These are phyloP conservation scores for Xylariomycetidae sp. DNA, from an alignment of 2,329 filamentous ascomycete species.

Conservation along the genomic window DNA sequence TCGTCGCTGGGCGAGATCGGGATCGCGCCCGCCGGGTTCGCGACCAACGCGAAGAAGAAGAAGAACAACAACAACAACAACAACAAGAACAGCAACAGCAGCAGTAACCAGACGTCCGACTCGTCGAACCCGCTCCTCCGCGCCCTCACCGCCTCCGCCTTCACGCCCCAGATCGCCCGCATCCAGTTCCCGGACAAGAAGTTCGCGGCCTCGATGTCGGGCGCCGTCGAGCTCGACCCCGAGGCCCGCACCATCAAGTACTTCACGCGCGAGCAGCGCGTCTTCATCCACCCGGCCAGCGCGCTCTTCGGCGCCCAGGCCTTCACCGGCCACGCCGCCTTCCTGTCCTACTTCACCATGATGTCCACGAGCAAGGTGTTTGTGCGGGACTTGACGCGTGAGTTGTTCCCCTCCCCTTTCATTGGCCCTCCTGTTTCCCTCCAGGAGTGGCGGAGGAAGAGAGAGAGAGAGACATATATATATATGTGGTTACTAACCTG, in stretches of 20 bases:
- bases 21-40: constrained; percentile 42
- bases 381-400: constrained; percentile 82
- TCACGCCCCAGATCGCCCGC: constrained; percentile 80
- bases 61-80: too few relatives aligned
- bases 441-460: too few relatives aligned
- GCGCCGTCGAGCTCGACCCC: constrained; percentile 86
- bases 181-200: constrained; percentile 96
- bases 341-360: constrained; percentile 85
- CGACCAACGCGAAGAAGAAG: constrained; percentile 28
- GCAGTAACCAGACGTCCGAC: constrained; percentile 5
- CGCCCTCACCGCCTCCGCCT: constrained; percentile 66
- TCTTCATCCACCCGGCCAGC: constrained; percentile 89
- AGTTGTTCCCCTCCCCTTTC: constrained; percentile 29
- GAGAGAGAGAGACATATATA: too few relatives aligned
- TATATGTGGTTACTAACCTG: constrained; percentile 5
- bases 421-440: too few relatives aligned
- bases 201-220: constrained; percentile 79
- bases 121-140: constrained; percentile 49
- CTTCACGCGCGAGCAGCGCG: constrained; percentile 78
- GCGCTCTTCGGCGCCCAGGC: constrained; percentile 77
- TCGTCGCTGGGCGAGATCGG: constrained; percentile 80
- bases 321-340: constrained; percentile 69
- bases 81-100: constrained; percentile 20
- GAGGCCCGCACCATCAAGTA: constrained; percentile 91
- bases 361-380: constrained; percentile 92